Base-by-base conservation (phyloP, 2,329 filamentous ascomycete species). In the Pseudopyricularia cyperi region DNA sequence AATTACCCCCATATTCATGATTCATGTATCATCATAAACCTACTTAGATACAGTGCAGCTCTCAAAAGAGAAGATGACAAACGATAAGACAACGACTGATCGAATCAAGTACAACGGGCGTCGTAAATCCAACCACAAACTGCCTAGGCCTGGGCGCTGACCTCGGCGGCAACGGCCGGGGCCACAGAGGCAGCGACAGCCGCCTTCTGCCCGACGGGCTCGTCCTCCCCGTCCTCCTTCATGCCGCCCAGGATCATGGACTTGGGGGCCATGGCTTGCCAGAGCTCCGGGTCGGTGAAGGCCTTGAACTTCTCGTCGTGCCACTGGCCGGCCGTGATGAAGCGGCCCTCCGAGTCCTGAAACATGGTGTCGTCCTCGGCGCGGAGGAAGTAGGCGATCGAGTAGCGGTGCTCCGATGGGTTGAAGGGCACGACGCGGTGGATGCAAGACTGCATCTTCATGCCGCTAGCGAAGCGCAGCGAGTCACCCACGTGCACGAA, bases 401-500 rank as follows among this genome's bases (percentile, higher is more conserved):
- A 76, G 69, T 79, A 79, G 53, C 76, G 72, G 65, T 78, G 72
- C 72, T 78, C 72, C 39, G 61, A 58, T 22, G 69, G 67, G 63
- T 76, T 62, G 55, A 72, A 71, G 0, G 76, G 76, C 19, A 80
- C 73, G 28, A 79, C 76, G 53, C 75, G 68, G 67, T 79, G 76
- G 61, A 80, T 75, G 67, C 74, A 77, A 35, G 72, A 75, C 63
- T 75, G 71, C 65, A 80, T 70, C 53, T 68, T 74, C 63, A 73
- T 71, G 44, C 70, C 73, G 53, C 68, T 72, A 3, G 73, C 71
- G 57, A 79, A 80, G 44, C 76, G 71, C 55, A 81, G 68, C 26
- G 74, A 76, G 67, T 82, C 77, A 54, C 77, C 77, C 15, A 81
- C 73, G 62, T 81, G 74, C 57, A 80, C 68, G 59, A 81, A 70